Evolutionary conservation across 2,329 filamentous ascomycete genomes (phyloP), one percentile per base, ranked within the genome.

Genomic region (Endothia cerciana): DNA sequence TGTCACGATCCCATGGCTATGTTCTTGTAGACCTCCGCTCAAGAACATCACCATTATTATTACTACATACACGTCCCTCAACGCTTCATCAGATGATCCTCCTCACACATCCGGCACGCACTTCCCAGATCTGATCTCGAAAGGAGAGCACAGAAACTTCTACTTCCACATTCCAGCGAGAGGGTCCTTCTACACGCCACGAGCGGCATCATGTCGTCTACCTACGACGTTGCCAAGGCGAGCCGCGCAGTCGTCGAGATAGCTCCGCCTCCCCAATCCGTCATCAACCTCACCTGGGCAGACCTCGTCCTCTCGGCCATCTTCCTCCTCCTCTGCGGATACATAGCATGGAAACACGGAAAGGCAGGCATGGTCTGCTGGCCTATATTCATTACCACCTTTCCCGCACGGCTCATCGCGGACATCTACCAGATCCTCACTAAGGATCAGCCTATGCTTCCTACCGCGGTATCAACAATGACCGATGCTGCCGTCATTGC

Each of bases 361-460:
- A 74, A 73, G 60, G 51, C 65, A 1, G 73, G 73, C 33, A 74
- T 74, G 69, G 69, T 72, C 30, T 74, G 72, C 67, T 74, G 73
- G 73, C 70, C 73, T 3, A 73, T 74, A 40, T 72, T 74, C n/a
- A 10, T 71, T 2, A 71, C 71, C 1, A 71, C 70, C 57, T 74
- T 74, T 28, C 47, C 30, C 2, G 64, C 71, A 6, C 69, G 73
- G 40, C 71, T 73, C 51, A 57, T 69, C 15, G 65, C 72, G 43
- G 72, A 74, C n/a, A 68, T 65, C 41, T 74, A 72, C 55, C 70
- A 71, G 33, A 68, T 74, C 45, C 25, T 69, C 49, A 70, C 67
- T 19, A 62, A 62, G 15, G 47, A 73, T 57, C 59, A 73, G 13
- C 68, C 69, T 4, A 58, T 71, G 41, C 59, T 69, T 3, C 67